These are phyloP conservation scores for Picea sitchensis DNA, from an alignment of 75 land plant species.

Conservation along the genomic window DNA sequence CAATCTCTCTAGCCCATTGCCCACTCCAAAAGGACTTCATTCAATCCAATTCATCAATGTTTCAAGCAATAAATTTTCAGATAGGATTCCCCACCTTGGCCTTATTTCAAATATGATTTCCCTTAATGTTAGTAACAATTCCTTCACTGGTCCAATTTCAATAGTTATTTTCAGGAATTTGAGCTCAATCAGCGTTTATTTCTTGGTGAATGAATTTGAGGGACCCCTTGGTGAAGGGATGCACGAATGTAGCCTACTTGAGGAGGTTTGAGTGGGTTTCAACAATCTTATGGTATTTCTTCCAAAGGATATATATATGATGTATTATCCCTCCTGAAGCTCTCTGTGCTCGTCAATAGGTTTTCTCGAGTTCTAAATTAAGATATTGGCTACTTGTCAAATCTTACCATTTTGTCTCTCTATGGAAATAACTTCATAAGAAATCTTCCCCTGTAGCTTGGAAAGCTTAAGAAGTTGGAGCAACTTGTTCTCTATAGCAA, in stretches of 20 bases:
- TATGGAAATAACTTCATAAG: constrained; percentile 35
- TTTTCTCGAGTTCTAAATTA: constrained; percentile 23
- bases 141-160: constrained; percentile 35
- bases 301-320: constrained; percentile 39
- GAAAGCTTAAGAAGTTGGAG: constrained; percentile 22
- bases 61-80: constrained; percentile 34
- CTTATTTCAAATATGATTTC: constrained; percentile 14
- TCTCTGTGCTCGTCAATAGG: constrained; percentile 18
- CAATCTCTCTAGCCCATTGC: constrained; percentile 27
- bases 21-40: not conserved
- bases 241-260: constrained; percentile 32
- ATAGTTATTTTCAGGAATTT: constrained; percentile 33
- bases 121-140: constrained; percentile 57
- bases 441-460: constrained; percentile 35
- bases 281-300: constrained; percentile 48
- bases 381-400: constrained; percentile 33
- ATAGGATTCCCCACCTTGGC: constrained; percentile 11
- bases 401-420: constrained; percentile 28
- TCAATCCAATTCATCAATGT: constrained; percentile 24
- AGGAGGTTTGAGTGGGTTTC: constrained; percentile 21
- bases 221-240: constrained; percentile 48
- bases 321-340: constrained; percentile 21
- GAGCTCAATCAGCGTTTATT: constrained; percentile 24
- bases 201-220: constrained; percentile 29
- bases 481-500: constrained; percentile 23